Percentiles rank a stretch among this genome's conserved stretches.
These are phyloP conservation scores for Sporisorium sorghi DNA, from an alignment of 1,284 basidiomycete species.

Conservation along the genomic window DNA sequence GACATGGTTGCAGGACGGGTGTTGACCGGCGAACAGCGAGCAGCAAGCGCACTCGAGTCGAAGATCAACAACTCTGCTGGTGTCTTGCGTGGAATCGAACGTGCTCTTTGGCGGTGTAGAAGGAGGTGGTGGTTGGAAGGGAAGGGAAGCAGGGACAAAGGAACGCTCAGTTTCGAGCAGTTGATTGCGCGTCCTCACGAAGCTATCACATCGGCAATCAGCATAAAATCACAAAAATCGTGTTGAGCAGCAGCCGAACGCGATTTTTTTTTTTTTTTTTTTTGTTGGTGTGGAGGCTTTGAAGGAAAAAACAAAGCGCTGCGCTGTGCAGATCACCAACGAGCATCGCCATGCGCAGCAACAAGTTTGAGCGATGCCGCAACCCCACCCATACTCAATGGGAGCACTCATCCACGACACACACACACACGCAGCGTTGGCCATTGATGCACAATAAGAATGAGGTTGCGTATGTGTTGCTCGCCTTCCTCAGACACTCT, in stretches of 20 bases:
- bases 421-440: not conserved
- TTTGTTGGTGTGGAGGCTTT: conserved; percentile 14
- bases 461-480: not conserved
- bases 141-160: not conserved
- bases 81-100: not conserved
- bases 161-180: not conserved
- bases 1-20: conserved; percentile 22
- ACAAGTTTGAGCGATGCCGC: too few species aligned
- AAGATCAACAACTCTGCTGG: not conserved
- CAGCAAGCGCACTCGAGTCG: too few species aligned
- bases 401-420: too few species aligned
- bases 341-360: not conserved
- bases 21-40: not conserved
- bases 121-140: not conserved
- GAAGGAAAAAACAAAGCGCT: not conserved
- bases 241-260: not conserved
- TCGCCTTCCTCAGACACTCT: conserved; percentile 1
- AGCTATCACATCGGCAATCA: conserved; percentile 4
- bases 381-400: too few species aligned
- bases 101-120: not conserved
- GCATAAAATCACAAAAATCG: not conserved
- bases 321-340: not conserved
- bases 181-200: conserved; percentile 6
- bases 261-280: not conserved
- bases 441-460: not conserved